Base-by-base conservation (phyloP, 805 yeast species). In the Priceomyces carsonii region DNA sequence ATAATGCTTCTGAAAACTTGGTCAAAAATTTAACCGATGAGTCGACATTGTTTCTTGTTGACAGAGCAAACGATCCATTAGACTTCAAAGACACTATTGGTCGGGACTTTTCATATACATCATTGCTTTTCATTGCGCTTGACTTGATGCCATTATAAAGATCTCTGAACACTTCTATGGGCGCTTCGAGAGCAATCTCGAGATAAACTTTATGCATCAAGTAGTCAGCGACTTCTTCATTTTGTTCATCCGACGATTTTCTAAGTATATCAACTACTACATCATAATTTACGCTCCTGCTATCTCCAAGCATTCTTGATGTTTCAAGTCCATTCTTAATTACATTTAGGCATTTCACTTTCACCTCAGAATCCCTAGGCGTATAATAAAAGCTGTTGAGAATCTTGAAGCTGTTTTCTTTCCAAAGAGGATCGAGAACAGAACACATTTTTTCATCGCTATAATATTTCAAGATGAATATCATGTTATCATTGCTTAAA, bases 391-490 rank as follows among this genome's bases (percentile, higher is more conserved):
- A 79, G 5, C 63, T 59, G n/a, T 63, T 58, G 22, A 81, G 53
- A 2, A 82, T 45, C 19, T 57, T 53, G 5, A 55, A 52, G 26
- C 77, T 59, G 42, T 76, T 75, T 2, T 57, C 64, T 30, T 59
- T 58, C 85, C 89, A 82, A 6, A 66, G 54, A 0, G 71, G 61
- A 19, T 72, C 57, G 5, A 79, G 51, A 8, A 79, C 74, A 2
- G 80, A 67, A 48, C 90, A 82, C 19, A 71, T 49, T 35, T 72
- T 69, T 34, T 75, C 75, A 8, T 65, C 61, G 3, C 60, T 57
- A 50, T 77, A 80, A 44, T 61, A 71, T 3, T 63, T 55, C 18
- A 83, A 51, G 3, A 84, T 69, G 33, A 63, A 67, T 4, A 55
- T 44, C n/a, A 72, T 64, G 8, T 61, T 59, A 3, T 54, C 57